Evolutionary conservation across 352 stramenopile genomes (phyloP), one percentile per base, ranked within the genome.

Genomic region (Phytopythium chamaehyphon): DNA sequence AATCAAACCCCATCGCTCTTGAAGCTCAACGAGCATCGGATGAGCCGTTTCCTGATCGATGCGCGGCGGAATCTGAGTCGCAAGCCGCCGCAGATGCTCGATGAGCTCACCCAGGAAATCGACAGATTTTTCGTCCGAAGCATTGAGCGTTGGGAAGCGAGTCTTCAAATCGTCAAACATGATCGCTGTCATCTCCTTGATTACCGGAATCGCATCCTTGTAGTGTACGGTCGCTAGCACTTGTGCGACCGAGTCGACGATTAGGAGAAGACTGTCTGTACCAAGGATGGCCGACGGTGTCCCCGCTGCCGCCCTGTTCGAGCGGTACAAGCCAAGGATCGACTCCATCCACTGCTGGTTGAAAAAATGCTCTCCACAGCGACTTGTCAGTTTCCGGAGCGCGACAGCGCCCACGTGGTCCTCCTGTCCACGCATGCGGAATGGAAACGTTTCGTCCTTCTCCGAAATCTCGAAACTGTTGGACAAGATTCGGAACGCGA

Each of bases 371-470:
- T 49, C 55, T 8, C 82, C 82, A 47, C 79, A 92, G 11, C 75
- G 67, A 26, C 66, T 71, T 12, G 77, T 83, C 16, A 92, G 62
- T 46, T 92, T 92, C 36, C 74, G 66, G 36, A 92, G 55, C 21
- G 82, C 67, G 9, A 92, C 78, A 8, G 76, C 69, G n/a, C 76
- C 82, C 21, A 89, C 57, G 23, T 92, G 82, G 47, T 92, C 79
- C 54, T 87, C 67, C 54, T 74, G 44, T 7, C 68, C 57, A 12
- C 72, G 63, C 23, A 71, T 64, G 40, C 52, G 71, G 39, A 83
- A 86, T 16, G 76, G 64, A 24, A 68, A 85, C 12, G 47, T 57
- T 18, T 57, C 38, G 23, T 82, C 55, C 5, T 61, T 52, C 31
- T 76, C 61, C n/a, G 54, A 66, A 6, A 75, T 40, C 45, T 83